phyloP scores from a whole-genome alignment of 306 rosid genomes.

The Pueraria montana region DNA sequence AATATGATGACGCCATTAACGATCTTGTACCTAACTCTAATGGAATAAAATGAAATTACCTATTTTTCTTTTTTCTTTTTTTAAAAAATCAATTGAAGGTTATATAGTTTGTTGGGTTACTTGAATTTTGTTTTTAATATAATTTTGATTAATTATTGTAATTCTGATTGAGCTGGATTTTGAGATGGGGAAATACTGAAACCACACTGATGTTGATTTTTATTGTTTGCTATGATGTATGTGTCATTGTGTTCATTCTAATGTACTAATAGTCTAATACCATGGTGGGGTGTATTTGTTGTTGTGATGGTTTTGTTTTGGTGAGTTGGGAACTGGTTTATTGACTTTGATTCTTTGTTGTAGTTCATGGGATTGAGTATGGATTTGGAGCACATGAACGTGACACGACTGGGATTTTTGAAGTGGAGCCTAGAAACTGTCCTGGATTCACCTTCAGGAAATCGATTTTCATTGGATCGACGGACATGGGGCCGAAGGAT shows the following conservation, averaged over 20 bases:
- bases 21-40: not conserved
- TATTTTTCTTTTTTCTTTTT: not conserved
- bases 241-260: not conserved
- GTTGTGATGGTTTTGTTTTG: conserved; percentile 1
- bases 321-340: not conserved
- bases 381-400: conserved; percentile 97
- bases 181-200: conserved; percentile 41
- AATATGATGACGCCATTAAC: not conserved
- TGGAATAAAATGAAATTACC: not conserved
- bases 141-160: not conserved
- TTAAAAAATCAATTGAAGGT: not conserved
- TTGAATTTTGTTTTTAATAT: not conserved
- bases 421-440: conserved; percentile 86
- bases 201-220: not conserved
- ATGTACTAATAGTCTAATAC: not conserved
- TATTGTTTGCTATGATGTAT: not conserved
- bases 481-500: conserved; percentile 71
- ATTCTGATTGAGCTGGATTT: conserved; percentile 23
- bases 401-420: conserved; percentile 79
- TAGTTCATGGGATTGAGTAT: conserved; percentile 91
- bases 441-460: conserved; percentile 95
- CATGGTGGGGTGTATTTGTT: conserved; percentile 5
- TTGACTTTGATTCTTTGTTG: conserved; percentile 26
- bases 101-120: not conserved
- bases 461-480: conserved; percentile 79